A percentile compares a stretch with the other conserved stretches of the same genome.
phyloP scores from a whole-genome alignment of 2,329 filamentous ascomycete genomes.

The Trichoderma sp. region DNA sequence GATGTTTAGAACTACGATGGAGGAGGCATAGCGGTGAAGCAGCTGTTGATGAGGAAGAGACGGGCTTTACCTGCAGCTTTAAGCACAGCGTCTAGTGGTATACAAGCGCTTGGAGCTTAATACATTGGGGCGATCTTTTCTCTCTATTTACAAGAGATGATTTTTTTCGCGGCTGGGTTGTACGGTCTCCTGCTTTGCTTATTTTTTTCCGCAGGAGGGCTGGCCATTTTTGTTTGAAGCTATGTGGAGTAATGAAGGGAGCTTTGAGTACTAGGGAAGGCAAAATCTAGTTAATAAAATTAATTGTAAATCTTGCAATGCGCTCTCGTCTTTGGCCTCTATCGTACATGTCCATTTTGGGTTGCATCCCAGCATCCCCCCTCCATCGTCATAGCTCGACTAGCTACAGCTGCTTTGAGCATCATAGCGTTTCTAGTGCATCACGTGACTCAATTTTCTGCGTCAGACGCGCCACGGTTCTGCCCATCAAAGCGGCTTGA shows the following conservation, averaged over 20 bases:
- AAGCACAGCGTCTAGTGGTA: slow-evolving; percentile 39
- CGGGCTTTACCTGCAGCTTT: slow-evolving; percentile 38
- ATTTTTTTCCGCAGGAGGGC: slow-evolving; percentile 4
- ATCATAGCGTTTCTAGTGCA: not conserved
- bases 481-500: not conserved
- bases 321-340: not conserved
- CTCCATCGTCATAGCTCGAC: not conserved
- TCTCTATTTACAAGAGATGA: not conserved
- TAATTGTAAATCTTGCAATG: not conserved
- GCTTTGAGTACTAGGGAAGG: slow-evolving; percentile 24
- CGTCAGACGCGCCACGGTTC: slow-evolving; percentile 24
- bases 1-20: slow-evolving; percentile 30
- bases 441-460: slow-evolving; percentile 15
- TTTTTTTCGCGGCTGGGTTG: slow-evolving; percentile 3
- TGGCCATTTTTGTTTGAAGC: slow-evolving; percentile 13
- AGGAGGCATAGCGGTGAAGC: slow-evolving; percentile 37
- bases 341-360: not conserved
- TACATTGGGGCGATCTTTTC: slow-evolving; percentile 31
- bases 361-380: not conserved
- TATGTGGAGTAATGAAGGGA: slow-evolving; percentile 41
- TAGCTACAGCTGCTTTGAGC: not conserved
- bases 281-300: not conserved
- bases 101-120: slow-evolving; percentile 39
- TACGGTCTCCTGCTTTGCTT: not conserved
- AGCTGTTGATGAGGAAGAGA: slow-evolving; percentile 36